phyloP scores from a whole-genome alignment of 2,329 filamentous ascomycete species.

The Stenocarpella maydis region DNA sequence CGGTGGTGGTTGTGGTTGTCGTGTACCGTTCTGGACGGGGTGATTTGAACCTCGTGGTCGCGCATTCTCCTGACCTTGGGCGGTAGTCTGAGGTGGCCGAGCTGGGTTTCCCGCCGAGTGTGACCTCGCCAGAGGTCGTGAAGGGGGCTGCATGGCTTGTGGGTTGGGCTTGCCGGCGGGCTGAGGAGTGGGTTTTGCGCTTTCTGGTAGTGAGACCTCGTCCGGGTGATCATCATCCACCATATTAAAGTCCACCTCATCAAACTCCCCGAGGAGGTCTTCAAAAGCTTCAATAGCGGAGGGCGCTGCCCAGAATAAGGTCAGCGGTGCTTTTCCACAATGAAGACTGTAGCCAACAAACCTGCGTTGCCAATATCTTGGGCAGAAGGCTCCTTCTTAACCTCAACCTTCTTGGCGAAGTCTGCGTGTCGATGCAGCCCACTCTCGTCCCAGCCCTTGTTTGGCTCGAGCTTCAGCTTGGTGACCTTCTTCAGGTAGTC shows the following conservation, averaged over 20 bases:
- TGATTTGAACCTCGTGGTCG: conserved; percentile 35
- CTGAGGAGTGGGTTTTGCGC: conserved; percentile 43
- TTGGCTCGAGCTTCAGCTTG: conserved; percentile 82
- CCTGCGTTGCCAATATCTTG: conserved; percentile 21
- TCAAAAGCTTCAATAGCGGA: conserved; percentile 56
- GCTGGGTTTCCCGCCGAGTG: conserved; percentile 43
- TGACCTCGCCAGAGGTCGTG: conserved; percentile 44
- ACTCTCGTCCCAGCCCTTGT: conserved; percentile 77
- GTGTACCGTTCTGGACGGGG: conserved; percentile 32
- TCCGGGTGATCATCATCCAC: conserved; percentile 76
- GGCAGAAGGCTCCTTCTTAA: conserved; percentile 38
- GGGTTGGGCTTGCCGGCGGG: conserved; percentile 40
- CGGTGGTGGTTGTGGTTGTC: conserved; percentile 36
- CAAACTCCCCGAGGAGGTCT: conserved; percentile 68
- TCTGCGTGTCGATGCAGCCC: conserved; percentile 84
- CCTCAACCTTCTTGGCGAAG: conserved; percentile 69
- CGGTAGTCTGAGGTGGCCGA: conserved; percentile 47
- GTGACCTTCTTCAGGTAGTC: conserved; percentile 90
- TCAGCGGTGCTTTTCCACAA: conserved; percentile 9
- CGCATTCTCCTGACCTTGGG: conserved; percentile 12
- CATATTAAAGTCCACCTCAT: conserved; percentile 79
- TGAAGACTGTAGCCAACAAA: background rate
- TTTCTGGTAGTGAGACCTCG: conserved; percentile 70
- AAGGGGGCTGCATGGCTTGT: conserved; percentile 50
- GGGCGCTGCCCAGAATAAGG: conserved; percentile 36